phyloP scores from a whole-genome alignment of 495 filamentous ascomycete genomes.

The Talaromyces proteolyticus region DNA sequence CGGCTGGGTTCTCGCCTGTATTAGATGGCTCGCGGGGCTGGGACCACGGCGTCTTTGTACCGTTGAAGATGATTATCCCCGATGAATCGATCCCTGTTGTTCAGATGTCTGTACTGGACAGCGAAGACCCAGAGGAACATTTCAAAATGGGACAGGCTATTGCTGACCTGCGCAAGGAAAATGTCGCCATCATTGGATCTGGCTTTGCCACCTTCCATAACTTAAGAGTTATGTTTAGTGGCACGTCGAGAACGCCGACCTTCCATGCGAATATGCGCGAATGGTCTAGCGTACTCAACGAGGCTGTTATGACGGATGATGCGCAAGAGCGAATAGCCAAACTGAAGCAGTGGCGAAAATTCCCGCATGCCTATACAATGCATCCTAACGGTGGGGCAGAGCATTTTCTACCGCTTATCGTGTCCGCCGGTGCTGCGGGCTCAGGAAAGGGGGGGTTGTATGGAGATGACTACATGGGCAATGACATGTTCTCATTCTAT shows the following conservation, averaged over 20 bases:
- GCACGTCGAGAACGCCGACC: not conserved
- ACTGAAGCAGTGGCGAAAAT: conserved; percentile 4
- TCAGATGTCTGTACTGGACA: conserved; percentile 7
- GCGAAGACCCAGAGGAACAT: conserved; percentile 5
- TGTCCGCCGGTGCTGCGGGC: conserved; percentile 3
- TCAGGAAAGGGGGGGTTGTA: conserved; percentile 3
- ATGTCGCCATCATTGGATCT: conserved; percentile 4
- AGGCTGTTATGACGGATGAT: conserved; percentile 5
- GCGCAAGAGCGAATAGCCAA: not conserved
- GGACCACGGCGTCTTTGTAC: conserved; percentile 6
- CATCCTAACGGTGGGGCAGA: conserved; percentile 3
- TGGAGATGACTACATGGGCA: conserved; percentile 2
- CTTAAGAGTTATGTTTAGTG: not conserved
- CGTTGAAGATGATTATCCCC: conserved; percentile 2
- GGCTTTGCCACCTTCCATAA: conserved; percentile 6
- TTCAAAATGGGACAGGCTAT: conserved; percentile 3
- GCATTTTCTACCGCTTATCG: conserved; percentile 5
- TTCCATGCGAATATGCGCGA: not conserved
- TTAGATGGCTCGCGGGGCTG: conserved; percentile 2
- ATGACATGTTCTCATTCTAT: conserved; percentile 5
- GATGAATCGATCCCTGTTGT: conserved; percentile 1
- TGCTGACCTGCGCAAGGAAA: conserved; percentile 3
- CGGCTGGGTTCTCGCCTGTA: conserved; percentile 1
- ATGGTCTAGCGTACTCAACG: conserved; percentile 2
- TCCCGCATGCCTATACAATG: conserved; percentile 5